These are phyloP conservation scores for Chrysanthemum seticuspe DNA, from an alignment of 129 eudicot species.

Conservation along the genomic window DNA sequence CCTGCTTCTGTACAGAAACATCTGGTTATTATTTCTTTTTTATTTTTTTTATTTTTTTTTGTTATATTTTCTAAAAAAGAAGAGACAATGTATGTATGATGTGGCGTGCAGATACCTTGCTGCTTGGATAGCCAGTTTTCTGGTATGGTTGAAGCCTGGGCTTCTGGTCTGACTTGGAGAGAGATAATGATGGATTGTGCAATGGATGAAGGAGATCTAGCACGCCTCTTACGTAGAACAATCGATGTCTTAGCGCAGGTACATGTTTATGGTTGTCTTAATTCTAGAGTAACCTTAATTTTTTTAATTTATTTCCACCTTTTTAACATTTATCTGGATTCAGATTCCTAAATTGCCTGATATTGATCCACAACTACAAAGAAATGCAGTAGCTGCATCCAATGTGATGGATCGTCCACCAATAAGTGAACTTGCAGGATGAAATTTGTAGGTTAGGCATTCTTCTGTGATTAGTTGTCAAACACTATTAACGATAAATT, in stretches of 20 bases:
- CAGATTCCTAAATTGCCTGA: constrained; percentile 96
- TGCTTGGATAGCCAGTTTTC: constrained; percentile 95
- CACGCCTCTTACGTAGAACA: constrained; percentile 86
- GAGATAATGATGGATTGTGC: constrained; percentile 99
- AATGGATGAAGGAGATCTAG: constrained; percentile 99
- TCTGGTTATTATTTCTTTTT: neutral
- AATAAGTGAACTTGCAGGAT: constrained; percentile 91
- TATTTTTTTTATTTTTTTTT: too few species aligned
- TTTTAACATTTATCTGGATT: constrained; percentile 11
- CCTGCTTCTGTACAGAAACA: neutral
- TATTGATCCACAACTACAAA: constrained; percentile 71
- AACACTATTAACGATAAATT: neutral
- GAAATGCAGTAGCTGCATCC: constrained; percentile 80
- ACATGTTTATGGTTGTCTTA: constrained; percentile 13
- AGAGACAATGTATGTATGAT: constrained; percentile 21
- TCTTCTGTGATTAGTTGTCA: too few species aligned
- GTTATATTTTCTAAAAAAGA: too few species aligned
- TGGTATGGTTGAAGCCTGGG: constrained; percentile 99
- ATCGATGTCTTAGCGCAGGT: constrained; percentile 94
- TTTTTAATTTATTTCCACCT: neutral
- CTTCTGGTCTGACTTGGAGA: constrained; percentile 97
- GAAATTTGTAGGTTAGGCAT: constrained; percentile 19
- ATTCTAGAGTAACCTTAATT: neutral
- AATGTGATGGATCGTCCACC: constrained; percentile 97
- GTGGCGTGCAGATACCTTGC: constrained; percentile 70